Conservation (phyloP, 805 yeast species). For the Jamesozyma rosinii region DNA sequence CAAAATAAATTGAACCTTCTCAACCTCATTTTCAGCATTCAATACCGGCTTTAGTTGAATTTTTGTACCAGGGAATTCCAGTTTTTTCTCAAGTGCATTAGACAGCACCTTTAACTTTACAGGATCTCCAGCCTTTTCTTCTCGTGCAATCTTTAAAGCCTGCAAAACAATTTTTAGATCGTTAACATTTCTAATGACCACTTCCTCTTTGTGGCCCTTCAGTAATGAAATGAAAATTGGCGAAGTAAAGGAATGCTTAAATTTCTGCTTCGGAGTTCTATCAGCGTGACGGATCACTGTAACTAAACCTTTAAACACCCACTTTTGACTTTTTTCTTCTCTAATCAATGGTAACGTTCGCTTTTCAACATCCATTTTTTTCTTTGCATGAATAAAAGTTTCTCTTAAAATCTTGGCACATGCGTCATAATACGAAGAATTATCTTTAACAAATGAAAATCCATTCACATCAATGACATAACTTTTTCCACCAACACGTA, state of each 20-base stretch:
- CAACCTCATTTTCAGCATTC: constrained; percentile 60
- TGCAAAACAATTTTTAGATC: constrained; percentile 79
- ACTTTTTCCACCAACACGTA: constrained; percentile 79
- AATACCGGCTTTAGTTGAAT: constrained; percentile 89
- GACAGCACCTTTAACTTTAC: constrained; percentile 67
- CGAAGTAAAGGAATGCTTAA: constrained; percentile 87
- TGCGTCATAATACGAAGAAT: constrained; percentile 71
- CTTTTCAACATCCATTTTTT: constrained; percentile 35
- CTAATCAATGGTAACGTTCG: constrained; percentile 29
- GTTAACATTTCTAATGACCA: constrained; percentile 80
- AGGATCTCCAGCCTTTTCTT: constrained; percentile 68
- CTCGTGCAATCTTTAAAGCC: constrained; percentile 75
- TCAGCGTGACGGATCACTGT: constrained; percentile 94
- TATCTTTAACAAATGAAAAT: constrained; percentile 93
- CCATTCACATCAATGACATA: constrained; percentile 97
- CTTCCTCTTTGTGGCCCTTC: constrained; percentile 93
- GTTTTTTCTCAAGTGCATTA: constrained; percentile 78
- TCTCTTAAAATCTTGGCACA: constrained; percentile 71
- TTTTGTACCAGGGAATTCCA: constrained; percentile 90
- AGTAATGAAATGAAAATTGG: constrained; percentile 76
- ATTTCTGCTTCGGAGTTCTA: constrained; percentile 95
- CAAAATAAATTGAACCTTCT: constrained; percentile 88
- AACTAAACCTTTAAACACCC: constrained; percentile 93
- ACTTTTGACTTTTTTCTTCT: constrained; percentile 57
- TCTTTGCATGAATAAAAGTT: constrained; percentile 58